Evolutionary conservation across 2,329 filamentous ascomycete species (phyloP).

Genomic region (Escovopsis sp.): DNA sequence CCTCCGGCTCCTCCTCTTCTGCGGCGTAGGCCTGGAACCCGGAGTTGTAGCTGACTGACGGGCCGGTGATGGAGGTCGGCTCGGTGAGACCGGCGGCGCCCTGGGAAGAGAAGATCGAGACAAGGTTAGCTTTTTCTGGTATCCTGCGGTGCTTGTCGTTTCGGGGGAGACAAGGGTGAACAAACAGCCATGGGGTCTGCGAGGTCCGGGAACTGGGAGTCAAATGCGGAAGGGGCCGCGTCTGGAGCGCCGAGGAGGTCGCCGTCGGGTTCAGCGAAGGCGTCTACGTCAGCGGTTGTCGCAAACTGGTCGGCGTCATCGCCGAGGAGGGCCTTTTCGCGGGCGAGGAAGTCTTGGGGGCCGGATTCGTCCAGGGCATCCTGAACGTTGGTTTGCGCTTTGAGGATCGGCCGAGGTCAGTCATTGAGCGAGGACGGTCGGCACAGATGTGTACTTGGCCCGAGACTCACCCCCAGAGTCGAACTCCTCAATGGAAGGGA

Average conservation of each 20-base stretch:
- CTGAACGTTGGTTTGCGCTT: conserved; percentile 58
- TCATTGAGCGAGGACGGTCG: not conserved
- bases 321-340: conserved; percentile 79
- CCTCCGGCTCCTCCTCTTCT: conserved; percentile 74
- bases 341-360: conserved; percentile 73
- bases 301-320: conserved; percentile 89
- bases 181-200: conserved; percentile 19
- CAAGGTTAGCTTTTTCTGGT: too few species aligned
- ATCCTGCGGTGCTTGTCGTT: too few species aligned
- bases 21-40: conserved; percentile 41
- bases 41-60: conserved; percentile 47
- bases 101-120: conserved; percentile 9
- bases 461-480: conserved; percentile 43
- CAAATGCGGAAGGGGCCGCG: conserved; percentile 44
- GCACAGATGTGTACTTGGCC: not conserved
- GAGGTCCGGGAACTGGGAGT: conserved; percentile 83
- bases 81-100: conserved; percentile 16
- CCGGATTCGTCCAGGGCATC: conserved; percentile 43
- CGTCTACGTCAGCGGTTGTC: conserved; percentile 55
- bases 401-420: conserved; percentile 7
- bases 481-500: conserved; percentile 68
- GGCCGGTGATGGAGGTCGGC: conserved; percentile 51
- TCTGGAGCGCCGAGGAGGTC: conserved; percentile 60
- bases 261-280: conserved; percentile 48
- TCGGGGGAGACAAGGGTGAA: too few species aligned